Evolutionary conservation across 2,329 filamentous ascomycete genomes (phyloP).

Genomic region (Metarhizium humberi): DNA sequence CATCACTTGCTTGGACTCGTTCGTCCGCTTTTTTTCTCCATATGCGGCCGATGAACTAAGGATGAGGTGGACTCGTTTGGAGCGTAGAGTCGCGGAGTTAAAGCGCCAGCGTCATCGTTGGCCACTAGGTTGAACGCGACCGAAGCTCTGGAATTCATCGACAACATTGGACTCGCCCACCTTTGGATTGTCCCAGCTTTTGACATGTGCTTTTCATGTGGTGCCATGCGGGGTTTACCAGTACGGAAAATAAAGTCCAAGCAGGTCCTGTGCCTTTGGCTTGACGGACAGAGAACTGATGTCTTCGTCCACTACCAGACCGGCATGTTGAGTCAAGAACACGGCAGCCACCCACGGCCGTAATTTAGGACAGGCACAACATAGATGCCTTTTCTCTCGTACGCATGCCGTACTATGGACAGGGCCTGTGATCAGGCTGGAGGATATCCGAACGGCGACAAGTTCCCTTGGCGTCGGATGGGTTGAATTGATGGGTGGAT

Average conservation of each 20-base stretch:
- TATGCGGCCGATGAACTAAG: neutral
- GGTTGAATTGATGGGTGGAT: neutral
- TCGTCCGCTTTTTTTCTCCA: neutral
- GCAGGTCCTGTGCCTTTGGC: neutral
- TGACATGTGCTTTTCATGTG: neutral
- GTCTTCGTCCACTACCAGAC: neutral
- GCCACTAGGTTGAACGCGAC: no score
- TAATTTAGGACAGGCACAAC: neutral
- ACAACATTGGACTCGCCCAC: neutral
- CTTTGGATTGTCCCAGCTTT: neutral
- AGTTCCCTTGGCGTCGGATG: neutral
- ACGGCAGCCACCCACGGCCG: neutral
- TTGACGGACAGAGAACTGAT: neutral
- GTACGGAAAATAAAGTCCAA: neutral
- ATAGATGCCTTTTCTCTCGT: neutral
- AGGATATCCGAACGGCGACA: neutral
- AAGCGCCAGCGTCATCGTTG: no score
- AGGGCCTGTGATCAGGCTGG: neutral
- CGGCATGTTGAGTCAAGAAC: neutral
- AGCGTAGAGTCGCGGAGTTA: neutral
- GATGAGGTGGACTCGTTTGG: no score
- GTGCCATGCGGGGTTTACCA: neutral
- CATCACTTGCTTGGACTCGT: neutral
- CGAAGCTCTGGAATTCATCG: no score
- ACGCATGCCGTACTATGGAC: neutral